These are phyloP conservation scores for Daphne laureola DNA, from an alignment of 441 rosid species.

Conservation along the genomic window DNA sequence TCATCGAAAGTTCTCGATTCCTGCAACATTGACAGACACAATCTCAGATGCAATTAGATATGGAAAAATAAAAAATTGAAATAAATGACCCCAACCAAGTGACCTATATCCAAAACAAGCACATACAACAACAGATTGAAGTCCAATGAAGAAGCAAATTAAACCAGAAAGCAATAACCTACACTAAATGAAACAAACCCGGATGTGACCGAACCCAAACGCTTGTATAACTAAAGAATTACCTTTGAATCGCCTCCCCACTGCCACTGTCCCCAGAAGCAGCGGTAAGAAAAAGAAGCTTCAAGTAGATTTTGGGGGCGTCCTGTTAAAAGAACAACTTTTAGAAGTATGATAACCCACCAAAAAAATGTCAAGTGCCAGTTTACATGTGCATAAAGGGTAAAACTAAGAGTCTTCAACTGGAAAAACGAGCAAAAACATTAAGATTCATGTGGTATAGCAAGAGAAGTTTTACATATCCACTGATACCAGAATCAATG, in stretches of 20 bases:
- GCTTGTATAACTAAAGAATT: not conserved
- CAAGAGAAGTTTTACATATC: no score
- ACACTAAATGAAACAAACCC: no score
- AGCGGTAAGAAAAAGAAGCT: slow-evolving; percentile 94
- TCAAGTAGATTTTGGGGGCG: slow-evolving; percentile 85
- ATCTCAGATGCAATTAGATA: not conserved
- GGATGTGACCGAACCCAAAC: no score
- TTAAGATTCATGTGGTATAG: no score
- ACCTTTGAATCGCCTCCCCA: slow-evolving; percentile 98
- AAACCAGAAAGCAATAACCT: no score
- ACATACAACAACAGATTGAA: no score
- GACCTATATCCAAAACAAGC: no score
- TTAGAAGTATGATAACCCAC: not conserved
- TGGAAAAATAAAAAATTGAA: no score
- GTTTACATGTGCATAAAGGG: not conserved
- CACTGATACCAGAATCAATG: no score
- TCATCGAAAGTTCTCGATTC: slow-evolving; percentile 98
- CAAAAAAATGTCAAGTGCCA: not conserved
- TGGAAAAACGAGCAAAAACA: no score
- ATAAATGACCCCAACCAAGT: no score
- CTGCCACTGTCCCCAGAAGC: slow-evolving; percentile 73
- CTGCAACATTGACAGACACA: slow-evolving; percentile 34
- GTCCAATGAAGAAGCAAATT: no score
- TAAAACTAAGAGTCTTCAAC: not conserved
- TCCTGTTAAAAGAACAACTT: slow-evolving; percentile 39